Evolutionary conservation across 1,139 yeast genomes (phyloP).

Genomic region (Scheffersomyces insectosa): DNA sequence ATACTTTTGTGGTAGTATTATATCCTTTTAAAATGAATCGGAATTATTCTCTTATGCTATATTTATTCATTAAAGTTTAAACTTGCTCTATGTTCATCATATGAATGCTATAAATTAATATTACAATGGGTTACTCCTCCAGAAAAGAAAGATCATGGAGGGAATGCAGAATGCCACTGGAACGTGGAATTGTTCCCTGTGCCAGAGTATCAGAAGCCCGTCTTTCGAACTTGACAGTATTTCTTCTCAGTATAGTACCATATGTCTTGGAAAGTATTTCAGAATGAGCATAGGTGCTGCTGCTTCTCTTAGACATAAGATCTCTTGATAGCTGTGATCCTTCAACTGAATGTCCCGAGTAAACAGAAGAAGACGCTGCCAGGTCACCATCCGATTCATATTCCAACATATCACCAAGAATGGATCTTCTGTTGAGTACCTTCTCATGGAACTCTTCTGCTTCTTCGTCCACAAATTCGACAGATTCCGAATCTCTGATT

Average conservation of each 20-base stretch:
- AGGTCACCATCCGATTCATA: conserved; percentile 37
- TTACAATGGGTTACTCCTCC: too few relatives aligned
- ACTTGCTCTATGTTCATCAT: too few relatives aligned
- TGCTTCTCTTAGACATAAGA: background rate
- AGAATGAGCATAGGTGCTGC: background rate
- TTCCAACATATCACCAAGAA: conserved; percentile 50
- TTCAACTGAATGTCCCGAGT: background rate
- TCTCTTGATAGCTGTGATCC: background rate
- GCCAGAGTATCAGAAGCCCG: conserved; percentile 1
- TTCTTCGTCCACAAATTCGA: conserved; percentile 18
- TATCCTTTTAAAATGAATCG: too few relatives aligned
- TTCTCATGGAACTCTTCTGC: conserved; percentile 24
- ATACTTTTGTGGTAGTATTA: too few relatives aligned
- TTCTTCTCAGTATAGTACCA: conserved; percentile 16
- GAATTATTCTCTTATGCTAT: too few relatives aligned
- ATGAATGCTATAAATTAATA: too few relatives aligned
- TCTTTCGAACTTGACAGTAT: conserved; percentile 1
- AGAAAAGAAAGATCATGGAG: background rate
- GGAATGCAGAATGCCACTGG: conserved; percentile 17
- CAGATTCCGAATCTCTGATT: background rate
- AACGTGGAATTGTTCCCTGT: conserved; percentile 19
- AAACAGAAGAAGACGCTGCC: conserved; percentile 9
- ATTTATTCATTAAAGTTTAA: too few relatives aligned
- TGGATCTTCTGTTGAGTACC: conserved; percentile 38
- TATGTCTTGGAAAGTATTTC: conserved; percentile 11